These are phyloP conservation scores for Neofusicoccum cordaticola DNA, from an alignment of 2,329 filamentous ascomycete genomes.

Conservation along the genomic window DNA sequence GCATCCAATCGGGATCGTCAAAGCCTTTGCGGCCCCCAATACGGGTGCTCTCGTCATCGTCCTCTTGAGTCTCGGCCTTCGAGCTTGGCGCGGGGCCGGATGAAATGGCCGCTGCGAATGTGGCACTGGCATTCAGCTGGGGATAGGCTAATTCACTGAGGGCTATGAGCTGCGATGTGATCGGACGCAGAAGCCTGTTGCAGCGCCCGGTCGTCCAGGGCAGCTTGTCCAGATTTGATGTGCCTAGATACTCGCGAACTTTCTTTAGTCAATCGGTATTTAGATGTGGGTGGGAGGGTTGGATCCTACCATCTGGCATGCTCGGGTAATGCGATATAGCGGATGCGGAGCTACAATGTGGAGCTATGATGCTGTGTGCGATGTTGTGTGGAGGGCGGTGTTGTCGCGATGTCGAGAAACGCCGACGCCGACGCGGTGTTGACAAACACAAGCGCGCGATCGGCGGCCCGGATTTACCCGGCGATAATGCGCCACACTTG, in stretches of 20 bases:
- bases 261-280: not conserved
- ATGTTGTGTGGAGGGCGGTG: not conserved
- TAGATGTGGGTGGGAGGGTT: not conserved
- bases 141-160: constrained; percentile 31
- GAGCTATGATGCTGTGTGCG: not conserved
- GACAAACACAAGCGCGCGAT: not conserved
- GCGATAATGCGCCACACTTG: not conserved
- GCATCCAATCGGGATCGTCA: constrained; percentile 34
- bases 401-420: not conserved
- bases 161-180: constrained; percentile 40
- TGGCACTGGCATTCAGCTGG: constrained; percentile 18
- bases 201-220: constrained; percentile 44
- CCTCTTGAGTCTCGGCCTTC: not conserved
- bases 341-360: not conserved
- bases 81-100: not conserved
- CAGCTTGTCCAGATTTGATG: not conserved
- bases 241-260: not conserved
- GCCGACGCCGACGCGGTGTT: not conserved
- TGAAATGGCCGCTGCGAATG: not conserved
- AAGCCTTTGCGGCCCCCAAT: not conserved
- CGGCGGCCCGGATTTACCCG: not conserved
- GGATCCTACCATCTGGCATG: not conserved
- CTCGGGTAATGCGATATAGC: not conserved
- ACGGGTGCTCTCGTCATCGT: not conserved
- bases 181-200: constrained; percentile 42